A percentile compares a stretch with the other conserved stretches of the same genome.
Evolutionary conservation across 176 grass and related monocot species (phyloP).

Genomic region (Miscanthus lutarioriparius): DNA sequence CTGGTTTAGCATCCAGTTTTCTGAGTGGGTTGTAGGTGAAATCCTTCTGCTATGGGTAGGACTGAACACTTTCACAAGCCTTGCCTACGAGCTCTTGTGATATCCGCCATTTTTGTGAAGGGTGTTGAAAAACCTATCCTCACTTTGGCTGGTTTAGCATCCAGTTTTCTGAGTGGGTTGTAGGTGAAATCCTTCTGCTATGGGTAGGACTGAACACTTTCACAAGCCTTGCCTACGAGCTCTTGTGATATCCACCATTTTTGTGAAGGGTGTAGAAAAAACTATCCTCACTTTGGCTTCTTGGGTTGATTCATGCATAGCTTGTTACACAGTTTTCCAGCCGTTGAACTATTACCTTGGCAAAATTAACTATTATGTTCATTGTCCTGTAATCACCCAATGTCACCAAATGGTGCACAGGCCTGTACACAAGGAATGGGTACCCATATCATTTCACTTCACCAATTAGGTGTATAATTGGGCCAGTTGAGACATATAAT

Average conservation of each 20-base stretch:
- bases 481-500: too few relatives aligned
- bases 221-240: too few relatives aligned
- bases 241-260: neutral
- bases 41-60: neutral
- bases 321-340: neutral
- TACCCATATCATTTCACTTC: too few relatives aligned
- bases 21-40: too few relatives aligned
- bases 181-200: too few relatives aligned
- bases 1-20: neutral
- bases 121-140: neutral
- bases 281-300: neutral
- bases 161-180: neutral
- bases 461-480: too few relatives aligned
- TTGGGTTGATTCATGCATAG: neutral
- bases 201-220: neutral
- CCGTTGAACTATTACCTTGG: neutral
- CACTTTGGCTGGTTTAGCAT: neutral
- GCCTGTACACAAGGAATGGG: neutral
- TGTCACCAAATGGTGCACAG: neutral
- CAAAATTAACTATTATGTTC: constrained; percentile 1
- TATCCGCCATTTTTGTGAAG: neutral
- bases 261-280: neutral
- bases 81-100: too few relatives aligned
- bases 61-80: neutral
- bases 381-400: neutral